phyloP scores from a whole-genome alignment of 2,329 filamentous ascomycete species.

The Reticulascus tulasneorum region DNA sequence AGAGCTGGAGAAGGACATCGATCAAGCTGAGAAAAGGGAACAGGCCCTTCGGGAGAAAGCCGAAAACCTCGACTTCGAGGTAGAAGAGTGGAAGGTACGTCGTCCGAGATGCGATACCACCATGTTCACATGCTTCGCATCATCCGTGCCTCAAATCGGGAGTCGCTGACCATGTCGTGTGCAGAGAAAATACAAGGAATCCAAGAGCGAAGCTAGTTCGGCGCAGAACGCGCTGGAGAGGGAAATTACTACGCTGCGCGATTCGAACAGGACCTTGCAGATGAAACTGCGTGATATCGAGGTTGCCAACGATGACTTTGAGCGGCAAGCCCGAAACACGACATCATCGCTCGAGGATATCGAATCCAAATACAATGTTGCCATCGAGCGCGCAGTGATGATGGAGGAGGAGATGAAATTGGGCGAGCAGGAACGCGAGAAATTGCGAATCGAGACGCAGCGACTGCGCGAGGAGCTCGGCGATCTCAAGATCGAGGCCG shows the following conservation, averaged over 20 bases:
- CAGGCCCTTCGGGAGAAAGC: constrained; percentile 81
- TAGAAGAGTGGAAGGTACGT: constrained; percentile 97
- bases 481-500: constrained; percentile 90
- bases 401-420: constrained; percentile 91
- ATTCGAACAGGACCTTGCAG: constrained; percentile 76
- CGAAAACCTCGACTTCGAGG: constrained; percentile 79
- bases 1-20: constrained; percentile 93
- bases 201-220: constrained; percentile 79
- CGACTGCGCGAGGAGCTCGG: constrained; percentile 85
- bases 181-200: constrained; percentile 92
- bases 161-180: constrained; percentile 9
- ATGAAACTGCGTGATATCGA: constrained; percentile 89
- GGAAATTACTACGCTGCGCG: constrained; percentile 88
- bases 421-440: constrained; percentile 88
- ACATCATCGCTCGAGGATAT: constrained; percentile 94
- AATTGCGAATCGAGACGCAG: constrained; percentile 84
- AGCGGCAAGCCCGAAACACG: constrained; percentile 92
- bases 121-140: background rate
- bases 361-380: constrained; percentile 93
- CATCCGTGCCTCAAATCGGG: background rate
- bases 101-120: no score
- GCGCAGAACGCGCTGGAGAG: constrained; percentile 88
- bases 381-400: constrained; percentile 88
- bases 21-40: constrained; percentile 91
- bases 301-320: constrained; percentile 97